phyloP scores from a whole-genome alignment of 1,139 yeast genomes.

The Ashbya aceris region DNA sequence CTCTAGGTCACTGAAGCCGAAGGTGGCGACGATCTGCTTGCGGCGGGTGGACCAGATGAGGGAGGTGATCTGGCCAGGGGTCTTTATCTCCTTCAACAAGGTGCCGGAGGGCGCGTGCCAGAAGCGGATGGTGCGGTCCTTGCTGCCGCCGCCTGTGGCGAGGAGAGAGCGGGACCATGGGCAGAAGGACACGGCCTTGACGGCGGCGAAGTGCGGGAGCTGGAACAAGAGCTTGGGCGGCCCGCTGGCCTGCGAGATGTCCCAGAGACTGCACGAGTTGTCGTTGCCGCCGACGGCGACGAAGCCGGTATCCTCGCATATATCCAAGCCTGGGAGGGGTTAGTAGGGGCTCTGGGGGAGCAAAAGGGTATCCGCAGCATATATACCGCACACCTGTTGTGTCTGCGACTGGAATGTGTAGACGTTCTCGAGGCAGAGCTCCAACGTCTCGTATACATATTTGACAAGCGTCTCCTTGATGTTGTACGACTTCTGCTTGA shows the following conservation, averaged over 20 bases:
- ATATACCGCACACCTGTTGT: conserved; percentile 62
- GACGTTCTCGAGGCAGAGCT: conserved; percentile 12
- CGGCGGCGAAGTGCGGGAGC: conserved; percentile 66
- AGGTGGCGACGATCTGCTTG: conserved; percentile 65
- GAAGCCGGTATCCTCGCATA: conserved; percentile 40
- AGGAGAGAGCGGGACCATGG: conserved; percentile 66
- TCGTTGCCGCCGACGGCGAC: conserved; percentile 70
- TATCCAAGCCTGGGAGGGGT: conserved; percentile 37
- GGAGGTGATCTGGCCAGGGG: conserved; percentile 71
- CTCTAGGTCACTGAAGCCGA: conserved; percentile 59
- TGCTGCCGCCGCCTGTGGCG: conserved; percentile 80
- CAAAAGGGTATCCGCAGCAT: conserved; percentile 1
- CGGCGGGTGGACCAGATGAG: conserved; percentile 61
- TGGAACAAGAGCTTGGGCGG: conserved; percentile 38
- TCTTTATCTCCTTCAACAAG: conserved; percentile 42
- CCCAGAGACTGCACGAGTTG: conserved; percentile 60
- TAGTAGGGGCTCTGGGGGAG: neutral
- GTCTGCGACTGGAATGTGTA: conserved; percentile 40
- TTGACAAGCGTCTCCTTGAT: conserved; percentile 3
- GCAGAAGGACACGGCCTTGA: conserved; percentile 72
- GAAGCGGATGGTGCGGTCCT: conserved; percentile 57
- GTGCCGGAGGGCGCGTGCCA: conserved; percentile 84
- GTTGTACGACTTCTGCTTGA: conserved; percentile 3
- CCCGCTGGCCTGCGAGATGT: conserved; percentile 3
- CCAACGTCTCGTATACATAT: conserved; percentile 4